These are phyloP conservation scores for Boletus tylopilopsis DNA, from an alignment of 768 basidiomycete species.

Conservation along the genomic window DNA sequence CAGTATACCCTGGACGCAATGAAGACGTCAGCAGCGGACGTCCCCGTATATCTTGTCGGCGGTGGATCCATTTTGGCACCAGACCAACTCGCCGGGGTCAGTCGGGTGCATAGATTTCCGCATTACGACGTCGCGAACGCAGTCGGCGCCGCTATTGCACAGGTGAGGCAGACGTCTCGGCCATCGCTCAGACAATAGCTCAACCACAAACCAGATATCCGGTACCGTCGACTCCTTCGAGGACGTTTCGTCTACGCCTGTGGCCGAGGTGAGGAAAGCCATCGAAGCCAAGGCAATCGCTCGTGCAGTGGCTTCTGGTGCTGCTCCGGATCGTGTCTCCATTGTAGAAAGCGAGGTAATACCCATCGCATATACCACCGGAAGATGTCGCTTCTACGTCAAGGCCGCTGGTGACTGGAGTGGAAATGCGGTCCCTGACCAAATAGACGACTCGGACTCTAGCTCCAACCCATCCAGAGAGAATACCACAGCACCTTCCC, in stretches of 20 bases:
- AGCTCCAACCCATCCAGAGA: constrained; percentile 1
- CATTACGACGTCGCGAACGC: constrained; percentile 59
- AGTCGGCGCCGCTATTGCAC: constrained; percentile 50
- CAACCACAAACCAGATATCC: constrained; percentile 34
- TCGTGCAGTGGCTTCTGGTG: constrained; percentile 44
- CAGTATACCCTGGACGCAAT: constrained; percentile 55
- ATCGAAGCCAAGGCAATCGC: constrained; percentile 39
- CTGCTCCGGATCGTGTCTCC: constrained; percentile 38
- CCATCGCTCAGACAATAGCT: background rate
- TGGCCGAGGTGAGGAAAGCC: constrained; percentile 29
- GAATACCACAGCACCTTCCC: background rate
- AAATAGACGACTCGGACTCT: constrained; percentile 14
- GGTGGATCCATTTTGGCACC: constrained; percentile 63
- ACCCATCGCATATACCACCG: constrained; percentile 37
- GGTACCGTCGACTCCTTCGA: constrained; percentile 45
- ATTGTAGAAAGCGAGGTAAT: constrained; percentile 56
- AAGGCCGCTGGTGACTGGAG: constrained; percentile 55
- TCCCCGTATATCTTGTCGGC: constrained; percentile 60
- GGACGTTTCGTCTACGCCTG: constrained; percentile 34
- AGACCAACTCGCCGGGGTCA: constrained; percentile 46
- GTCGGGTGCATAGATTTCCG: constrained; percentile 45
- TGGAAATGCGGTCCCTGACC: constrained; percentile 22
- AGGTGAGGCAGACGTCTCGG: constrained; percentile 19
- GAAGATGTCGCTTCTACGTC: constrained; percentile 46
- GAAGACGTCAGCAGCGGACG: constrained; percentile 59